Evolutionary conservation across 768 basidiomycete species (phyloP).

Genomic region (Pulveroboletus sp.): DNA sequence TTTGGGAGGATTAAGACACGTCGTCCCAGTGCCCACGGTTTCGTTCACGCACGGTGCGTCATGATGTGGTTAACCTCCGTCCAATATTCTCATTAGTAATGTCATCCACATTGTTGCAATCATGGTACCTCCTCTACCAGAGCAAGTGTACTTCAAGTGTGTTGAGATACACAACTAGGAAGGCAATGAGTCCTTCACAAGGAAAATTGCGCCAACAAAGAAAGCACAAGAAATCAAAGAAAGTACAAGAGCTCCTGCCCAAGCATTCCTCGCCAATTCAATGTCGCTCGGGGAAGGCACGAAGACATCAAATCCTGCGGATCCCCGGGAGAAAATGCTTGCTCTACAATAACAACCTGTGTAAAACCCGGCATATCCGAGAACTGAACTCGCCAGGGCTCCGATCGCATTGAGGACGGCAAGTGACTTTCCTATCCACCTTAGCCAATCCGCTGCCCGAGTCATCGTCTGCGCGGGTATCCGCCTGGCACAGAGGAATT

Average conservation of each 20-base stretch:
- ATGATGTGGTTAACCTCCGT: too few relatives aligned
- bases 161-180: too few relatives aligned
- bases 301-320: conserved; percentile 32
- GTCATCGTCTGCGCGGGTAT: neutral
- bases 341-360: conserved; percentile 31
- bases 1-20: too few relatives aligned
- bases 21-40: too few relatives aligned
- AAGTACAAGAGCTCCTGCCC: conserved; percentile 36
- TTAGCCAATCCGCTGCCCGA: conserved; percentile 14
- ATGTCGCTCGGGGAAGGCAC: conserved; percentile 14
- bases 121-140: too few relatives aligned
- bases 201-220: conserved; percentile 29
- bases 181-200: conserved; percentile 23
- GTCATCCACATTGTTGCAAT: too few relatives aligned
- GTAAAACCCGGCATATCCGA: conserved; percentile 29
- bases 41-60: too few relatives aligned
- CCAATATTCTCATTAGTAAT: too few relatives aligned
- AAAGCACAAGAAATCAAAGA: conserved; percentile 19
- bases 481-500: too few relatives aligned
- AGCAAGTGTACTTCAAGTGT: too few relatives aligned
- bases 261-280: conserved; percentile 25
- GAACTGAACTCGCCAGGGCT: conserved; percentile 24
- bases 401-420: conserved; percentile 28
- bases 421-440: conserved; percentile 26
- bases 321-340: conserved; percentile 18